These are phyloP conservation scores for Boechera retrofracta DNA, from an alignment of 345 rosid genomes.

Conservation along the genomic window DNA sequence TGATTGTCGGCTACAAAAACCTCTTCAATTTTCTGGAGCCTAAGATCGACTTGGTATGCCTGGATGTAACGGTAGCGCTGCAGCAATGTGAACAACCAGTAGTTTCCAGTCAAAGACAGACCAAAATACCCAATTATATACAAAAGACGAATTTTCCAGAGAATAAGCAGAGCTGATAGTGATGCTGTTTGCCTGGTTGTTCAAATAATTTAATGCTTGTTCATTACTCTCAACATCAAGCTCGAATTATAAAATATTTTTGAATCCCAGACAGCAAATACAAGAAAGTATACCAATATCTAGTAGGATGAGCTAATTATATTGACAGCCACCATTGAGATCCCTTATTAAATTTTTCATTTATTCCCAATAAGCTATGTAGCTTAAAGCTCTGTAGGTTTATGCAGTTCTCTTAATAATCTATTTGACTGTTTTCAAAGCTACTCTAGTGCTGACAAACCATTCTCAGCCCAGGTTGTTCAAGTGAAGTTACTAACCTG, in stretches of 20 bases:
- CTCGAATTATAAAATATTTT: neutral
- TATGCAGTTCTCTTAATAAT: neutral
- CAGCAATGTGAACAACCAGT: constrained; percentile 39
- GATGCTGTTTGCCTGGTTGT: neutral
- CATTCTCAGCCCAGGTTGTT: constrained; percentile 13
- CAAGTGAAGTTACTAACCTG: constrained; percentile 61
- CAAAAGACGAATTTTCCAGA: neutral
- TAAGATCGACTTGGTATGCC: constrained; percentile 77
- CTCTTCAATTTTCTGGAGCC: constrained; percentile 71
- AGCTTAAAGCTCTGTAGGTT: constrained; percentile 21
- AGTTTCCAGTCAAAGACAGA: constrained; percentile 30
- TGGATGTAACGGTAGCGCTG: constrained; percentile 91
- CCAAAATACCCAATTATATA: constrained; percentile 7
- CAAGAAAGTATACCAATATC: neutral
- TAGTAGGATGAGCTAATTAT: neutral
- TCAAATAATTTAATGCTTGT: neutral
- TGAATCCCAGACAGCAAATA: constrained; percentile 5
- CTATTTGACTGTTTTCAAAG: constrained; percentile 11
- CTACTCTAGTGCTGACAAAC: constrained; percentile 9
- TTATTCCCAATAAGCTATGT: neutral
- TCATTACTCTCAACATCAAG: constrained; percentile 25
- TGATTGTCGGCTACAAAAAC: constrained; percentile 55
- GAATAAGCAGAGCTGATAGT: neutral
- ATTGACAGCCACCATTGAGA: neutral
- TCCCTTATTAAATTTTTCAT: neutral